Percentiles rank a stretch among this genome's conserved stretches.
Conservation (phyloP, 1,139 yeast species). For the Meyerozyma athensensis region DNA sequence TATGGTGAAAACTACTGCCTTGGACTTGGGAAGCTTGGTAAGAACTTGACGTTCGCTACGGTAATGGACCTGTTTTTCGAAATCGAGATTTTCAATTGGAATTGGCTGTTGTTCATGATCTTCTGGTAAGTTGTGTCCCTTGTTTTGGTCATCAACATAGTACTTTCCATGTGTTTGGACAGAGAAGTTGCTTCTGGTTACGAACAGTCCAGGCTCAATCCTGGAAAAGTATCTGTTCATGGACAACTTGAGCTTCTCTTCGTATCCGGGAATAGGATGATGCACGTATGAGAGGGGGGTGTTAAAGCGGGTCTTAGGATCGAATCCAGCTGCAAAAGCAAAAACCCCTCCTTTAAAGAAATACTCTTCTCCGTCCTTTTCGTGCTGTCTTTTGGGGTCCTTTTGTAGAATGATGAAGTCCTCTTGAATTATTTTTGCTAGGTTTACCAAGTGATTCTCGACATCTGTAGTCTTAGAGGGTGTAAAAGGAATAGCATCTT, state of each 20-base stretch:
- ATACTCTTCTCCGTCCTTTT: conserved; percentile 51
- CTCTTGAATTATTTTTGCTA: conserved; percentile 56
- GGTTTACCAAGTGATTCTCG: conserved; percentile 33
- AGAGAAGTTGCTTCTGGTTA: conserved; percentile 59
- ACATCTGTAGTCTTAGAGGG: conserved; percentile 16
- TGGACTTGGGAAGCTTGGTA: conserved; percentile 52
- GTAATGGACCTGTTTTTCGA: conserved; percentile 48
- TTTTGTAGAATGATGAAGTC: conserved; percentile 58
- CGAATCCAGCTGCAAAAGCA: conserved; percentile 74
- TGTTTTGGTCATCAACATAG: conserved; percentile 49
- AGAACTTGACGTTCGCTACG: conserved; percentile 61
- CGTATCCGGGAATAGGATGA: conserved; percentile 60
- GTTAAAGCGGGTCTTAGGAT: conserved; percentile 53
- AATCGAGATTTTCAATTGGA: conserved; percentile 45
- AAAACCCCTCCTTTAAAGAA: conserved; percentile 59
- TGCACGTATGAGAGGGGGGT: conserved; percentile 53
- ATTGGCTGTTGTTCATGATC: conserved; percentile 26
- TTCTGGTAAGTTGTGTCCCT: conserved; percentile 38
- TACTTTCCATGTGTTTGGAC: conserved; percentile 51
- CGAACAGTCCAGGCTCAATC: conserved; percentile 46
- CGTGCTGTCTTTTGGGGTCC: conserved; percentile 35
- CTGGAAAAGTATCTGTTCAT: conserved; percentile 61
- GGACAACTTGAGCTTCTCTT: conserved; percentile 46
- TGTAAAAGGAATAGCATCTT: conserved; percentile 30
- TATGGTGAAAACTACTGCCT: conserved; percentile 53